Base-by-base conservation (phyloP, 441 rosid genomes). In the Erodium trifolium region DNA sequence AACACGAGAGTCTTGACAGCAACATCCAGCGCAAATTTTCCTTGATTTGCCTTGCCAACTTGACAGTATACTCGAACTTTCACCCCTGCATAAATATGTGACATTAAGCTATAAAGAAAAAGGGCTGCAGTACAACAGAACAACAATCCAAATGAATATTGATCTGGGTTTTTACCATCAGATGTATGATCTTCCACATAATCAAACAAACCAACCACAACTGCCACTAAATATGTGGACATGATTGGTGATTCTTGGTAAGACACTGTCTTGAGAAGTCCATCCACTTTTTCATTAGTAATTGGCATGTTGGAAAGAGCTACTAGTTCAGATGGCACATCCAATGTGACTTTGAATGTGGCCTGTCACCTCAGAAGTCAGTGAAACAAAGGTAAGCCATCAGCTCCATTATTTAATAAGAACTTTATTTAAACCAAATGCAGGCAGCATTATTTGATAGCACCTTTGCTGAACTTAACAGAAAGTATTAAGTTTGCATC, bases 271-370 rank as follows among this genome's bases (percentile, higher is more conserved):
- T 91, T 93, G 68, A 81, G 14, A 47, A 72, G 69, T 29, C 96
- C 99, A 77, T 87, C 74, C 70, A 85, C 87, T 81, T 85, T 87
- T 82, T 88, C 96, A 67, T 83, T 89, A 13, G 63, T 4, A n/a
- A 87, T 75, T 1, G 96, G 96, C 99, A 91, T 93, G 79, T 93
- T 93, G 65, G 99, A 91, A 65, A 93, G 93, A 70, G 99, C 89
- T 68, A 89, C 89, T 64, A 91, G 74, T 23, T 91, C 95, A 63
- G 85, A 51, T 27, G 97, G 99, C 71, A 87, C 96, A 71, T 87
- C 92, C 73, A 93, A 73, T 14, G 95, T 89, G 73, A 93, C 84
- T 86, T 87, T 93, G 81, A 93, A 93, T 45, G 80, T 87, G 73
- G 99, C 97, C 97, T 93, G 86, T 68, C 67, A 63, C 49, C 76